Conservation (phyloP, 2,329 filamentous ascomycete genomes). For the Corynespora cassiicola region DNA sequence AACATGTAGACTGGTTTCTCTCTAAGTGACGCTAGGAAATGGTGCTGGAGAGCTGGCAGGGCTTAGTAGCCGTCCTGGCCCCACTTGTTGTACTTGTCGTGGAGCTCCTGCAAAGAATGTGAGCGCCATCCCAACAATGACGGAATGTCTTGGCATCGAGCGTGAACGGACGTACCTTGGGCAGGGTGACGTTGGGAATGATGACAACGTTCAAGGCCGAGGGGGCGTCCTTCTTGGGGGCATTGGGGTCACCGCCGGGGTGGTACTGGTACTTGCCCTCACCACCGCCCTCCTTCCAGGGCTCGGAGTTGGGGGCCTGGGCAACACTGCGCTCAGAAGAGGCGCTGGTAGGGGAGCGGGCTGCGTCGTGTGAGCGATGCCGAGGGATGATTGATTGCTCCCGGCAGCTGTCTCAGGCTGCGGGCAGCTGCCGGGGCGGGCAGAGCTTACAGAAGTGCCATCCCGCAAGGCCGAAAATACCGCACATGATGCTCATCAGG, state of each 20-base stretch:
- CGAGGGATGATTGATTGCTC: neutral
- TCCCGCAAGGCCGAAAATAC: slow-evolving; percentile 85
- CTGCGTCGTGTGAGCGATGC: slow-evolving; percentile 51
- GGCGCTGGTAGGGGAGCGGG: slow-evolving; percentile 82
- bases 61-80: slow-evolving; percentile 87
- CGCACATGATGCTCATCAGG: slow-evolving; percentile 88
- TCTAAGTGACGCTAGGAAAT: slow-evolving; percentile 15
- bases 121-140: neutral
- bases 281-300: slow-evolving; percentile 76
- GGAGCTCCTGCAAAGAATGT: slow-evolving; percentile 70
- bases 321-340: slow-evolving; percentile 81
- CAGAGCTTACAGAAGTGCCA: slow-evolving; percentile 78
- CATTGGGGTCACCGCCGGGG: slow-evolving; percentile 81
- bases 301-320: slow-evolving; percentile 80
- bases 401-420: neutral
- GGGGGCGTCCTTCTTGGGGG: slow-evolving; percentile 84
- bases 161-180: slow-evolving; percentile 61
- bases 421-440: too few relatives aligned
- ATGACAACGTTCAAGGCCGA: slow-evolving; percentile 95
- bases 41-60: slow-evolving; percentile 2
- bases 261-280: slow-evolving; percentile 69
- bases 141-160: slow-evolving; percentile 3
- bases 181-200: slow-evolving; percentile 89
- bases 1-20: slow-evolving; percentile 4
- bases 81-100: slow-evolving; percentile 99